Base-by-base conservation (phyloP, 2,329 filamentous ascomycete genomes). In the Arthrinium puccinioides region DNA sequence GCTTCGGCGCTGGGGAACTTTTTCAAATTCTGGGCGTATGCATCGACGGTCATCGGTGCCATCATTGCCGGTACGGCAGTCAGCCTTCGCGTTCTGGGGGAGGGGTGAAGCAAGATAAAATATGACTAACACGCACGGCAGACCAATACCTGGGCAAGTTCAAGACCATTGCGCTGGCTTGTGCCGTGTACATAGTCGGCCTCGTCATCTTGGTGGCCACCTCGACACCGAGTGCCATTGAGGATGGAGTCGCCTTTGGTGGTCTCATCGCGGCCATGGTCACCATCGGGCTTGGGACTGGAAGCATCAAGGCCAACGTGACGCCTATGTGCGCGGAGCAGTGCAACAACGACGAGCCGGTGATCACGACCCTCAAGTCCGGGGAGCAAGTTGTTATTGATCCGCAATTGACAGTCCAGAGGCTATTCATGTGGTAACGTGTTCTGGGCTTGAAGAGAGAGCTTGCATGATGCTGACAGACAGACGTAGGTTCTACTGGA, bases 381-480 rank as follows among this genome's bases (percentile, higher is more conserved):
- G 74, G 74, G 26, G 70, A 77, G 57, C 64, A 69, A 65, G 76
- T 85, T 37, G 69, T 86, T 44, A 72, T 84, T 19, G 80, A 85
- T 47, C 79, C 80, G 0, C 67, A 72, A 26, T 64, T 83, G 38
- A 85, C 82, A 2, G 72, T 80, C 44, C 75, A 81, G 50, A 69
- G 78, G 32, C 77, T 85, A 43, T 85, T 83, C 66, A 83, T 79
- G 77, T 73, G 85, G 52, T 86, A 36, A 20, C 19, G n/a, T n/a
- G n/a, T n/a, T n/a, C n/a, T n/a, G n/a, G n/a, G n/a, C n/a, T 35
- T n/a, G 6, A 19, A 9, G 8, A 19, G 6, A 32, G n/a, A n/a
- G n/a, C n/a, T n/a, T n/a, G n/a, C n/a, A n/a, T n/a, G n/a, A n/a
- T n/a, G n/a, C 24, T 36, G 13, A 26, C 16, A 11, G 13, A 16